Evolutionary conservation across 2,329 filamentous ascomycete species (phyloP), one percentile per base, ranked within the genome.

Genomic region (Pseudodiploospora longispora): DNA sequence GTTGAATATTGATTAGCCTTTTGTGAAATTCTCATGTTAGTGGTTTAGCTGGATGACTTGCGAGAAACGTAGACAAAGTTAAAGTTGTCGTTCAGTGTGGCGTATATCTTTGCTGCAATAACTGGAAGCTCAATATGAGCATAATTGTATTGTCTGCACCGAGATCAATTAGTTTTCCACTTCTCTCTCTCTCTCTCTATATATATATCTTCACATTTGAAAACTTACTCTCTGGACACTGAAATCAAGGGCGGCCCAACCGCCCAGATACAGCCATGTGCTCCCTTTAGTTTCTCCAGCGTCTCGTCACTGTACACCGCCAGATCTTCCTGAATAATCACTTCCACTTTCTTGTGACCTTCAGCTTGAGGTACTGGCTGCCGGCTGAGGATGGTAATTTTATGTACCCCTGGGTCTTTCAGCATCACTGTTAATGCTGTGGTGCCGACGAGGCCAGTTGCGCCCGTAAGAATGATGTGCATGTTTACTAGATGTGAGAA

Each of bases 391-490:
- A 49, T 47, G 6, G 44, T 47, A 10, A 49, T 44, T 35, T 47
- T 47, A 19, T 46, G 37, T 7, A 49, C 33, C 9, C 37, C 36
- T 3, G 36, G 36, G n/a, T 42, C 46, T 33, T 41, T 37, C 3
- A 49, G 44, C 47, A 49, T 44, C 10, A 41, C 41, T 12, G 47
- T 44, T 6, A 49, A 37, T 4, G 46, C 47, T 9, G 40, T 44
- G 7, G 38, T 40, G 32, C 47, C 47, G 6, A 49, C 42, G 27
- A 49, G 41, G 3, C 47, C 44, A 2, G 47, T 49, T n/a, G 43
- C 43, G 2, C 44, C 47, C 2, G 44, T 49, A 27, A 49, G 47
- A 6, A 49, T 49, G 1, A 49, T 40, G 10, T 49, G 47, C 47
- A 49, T 49, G 19, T 19, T 19, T 19, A 19, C 19, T 19, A 19